A percentile compares a stretch with the other conserved stretches of the same genome.
phyloP scores from a whole-genome alignment of 2,329 filamentous ascomycete species.

The Juglanconis juglandina region DNA sequence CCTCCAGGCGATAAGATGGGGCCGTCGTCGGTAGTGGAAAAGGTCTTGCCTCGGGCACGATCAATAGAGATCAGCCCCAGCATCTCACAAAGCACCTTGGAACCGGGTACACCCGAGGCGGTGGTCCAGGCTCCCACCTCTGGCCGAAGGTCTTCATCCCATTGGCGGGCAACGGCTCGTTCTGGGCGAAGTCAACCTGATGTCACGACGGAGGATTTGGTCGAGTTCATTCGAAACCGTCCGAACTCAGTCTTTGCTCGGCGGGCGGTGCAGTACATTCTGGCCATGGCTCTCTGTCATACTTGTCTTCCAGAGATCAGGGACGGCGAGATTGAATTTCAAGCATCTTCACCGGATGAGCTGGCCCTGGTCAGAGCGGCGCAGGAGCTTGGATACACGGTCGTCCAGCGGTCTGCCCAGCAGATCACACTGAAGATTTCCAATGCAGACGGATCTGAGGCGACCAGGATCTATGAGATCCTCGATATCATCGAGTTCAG shows the following conservation, averaged over 20 bases:
- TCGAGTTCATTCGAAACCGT: constrained; percentile 72
- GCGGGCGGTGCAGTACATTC: constrained; percentile 76
- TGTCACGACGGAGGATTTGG: constrained; percentile 66
- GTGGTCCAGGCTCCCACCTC: constrained; percentile 28
- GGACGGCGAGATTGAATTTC: constrained; percentile 62
- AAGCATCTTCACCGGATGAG: constrained; percentile 88
- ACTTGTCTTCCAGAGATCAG: constrained; percentile 81
- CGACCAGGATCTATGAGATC: constrained; percentile 65
- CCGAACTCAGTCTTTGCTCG: constrained; percentile 75
- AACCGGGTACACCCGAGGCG: constrained; percentile 19
- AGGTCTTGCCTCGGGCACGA: constrained; percentile 27
- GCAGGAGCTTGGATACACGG: constrained; percentile 76
- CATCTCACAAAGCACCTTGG: background rate
- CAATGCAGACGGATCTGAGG: constrained; percentile 31
- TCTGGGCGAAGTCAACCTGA: constrained; percentile 52
- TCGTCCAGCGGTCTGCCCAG: constrained; percentile 70
- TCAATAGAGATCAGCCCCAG: constrained; percentile 1
- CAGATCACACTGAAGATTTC: constrained; percentile 56
- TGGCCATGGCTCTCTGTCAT: constrained; percentile 84
- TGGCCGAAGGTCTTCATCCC: constrained; percentile 44
- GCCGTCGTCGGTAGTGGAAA: constrained; percentile 14
- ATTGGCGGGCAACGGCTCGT: constrained; percentile 47
- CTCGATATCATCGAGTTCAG: constrained; percentile 89
- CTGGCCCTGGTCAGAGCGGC: constrained; percentile 81
- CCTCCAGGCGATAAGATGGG: constrained; percentile 5